Conservation (phyloP, 176 grass and related monocot genomes). For the Neostapfia colusana region DNA sequence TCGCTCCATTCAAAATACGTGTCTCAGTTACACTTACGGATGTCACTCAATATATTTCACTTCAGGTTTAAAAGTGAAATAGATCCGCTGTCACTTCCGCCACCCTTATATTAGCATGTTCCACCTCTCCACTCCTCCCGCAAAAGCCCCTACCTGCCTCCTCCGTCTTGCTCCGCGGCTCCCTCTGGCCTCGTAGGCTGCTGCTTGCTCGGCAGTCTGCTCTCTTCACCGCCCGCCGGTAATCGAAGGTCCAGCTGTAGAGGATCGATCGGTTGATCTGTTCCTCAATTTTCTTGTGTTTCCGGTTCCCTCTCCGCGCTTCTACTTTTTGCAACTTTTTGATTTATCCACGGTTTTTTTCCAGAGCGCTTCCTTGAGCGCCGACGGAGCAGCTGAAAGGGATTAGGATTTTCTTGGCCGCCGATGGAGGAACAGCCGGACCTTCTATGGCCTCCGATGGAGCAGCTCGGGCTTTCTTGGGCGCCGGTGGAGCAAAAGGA, state of each 20-base stretch:
- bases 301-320: background rate
- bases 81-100: too few relatives aligned
- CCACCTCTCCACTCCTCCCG: background rate
- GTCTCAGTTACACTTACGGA: too few relatives aligned
- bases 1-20: too few relatives aligned
- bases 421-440: too few relatives aligned
- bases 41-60: background rate
- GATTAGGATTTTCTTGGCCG: background rate
- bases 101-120: constrained; percentile 1
- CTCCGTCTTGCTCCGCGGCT: background rate
- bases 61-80: too few relatives aligned
- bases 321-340: background rate
- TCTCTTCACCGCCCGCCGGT: background rate
- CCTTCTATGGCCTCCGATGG: background rate
- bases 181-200: too few relatives aligned
- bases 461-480: too few relatives aligned
- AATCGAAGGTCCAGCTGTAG: background rate
- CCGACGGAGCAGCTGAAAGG: background rate
- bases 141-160: background rate
- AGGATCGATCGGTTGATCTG: background rate
- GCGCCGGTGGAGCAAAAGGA: too few relatives aligned
- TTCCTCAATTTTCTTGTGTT: background rate
- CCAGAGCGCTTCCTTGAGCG: background rate
- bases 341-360: background rate
- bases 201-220: too few relatives aligned